Evolutionary conservation across 148 eudicot species (phyloP).

Genomic region (Rhododendron ferrugineum): DNA sequence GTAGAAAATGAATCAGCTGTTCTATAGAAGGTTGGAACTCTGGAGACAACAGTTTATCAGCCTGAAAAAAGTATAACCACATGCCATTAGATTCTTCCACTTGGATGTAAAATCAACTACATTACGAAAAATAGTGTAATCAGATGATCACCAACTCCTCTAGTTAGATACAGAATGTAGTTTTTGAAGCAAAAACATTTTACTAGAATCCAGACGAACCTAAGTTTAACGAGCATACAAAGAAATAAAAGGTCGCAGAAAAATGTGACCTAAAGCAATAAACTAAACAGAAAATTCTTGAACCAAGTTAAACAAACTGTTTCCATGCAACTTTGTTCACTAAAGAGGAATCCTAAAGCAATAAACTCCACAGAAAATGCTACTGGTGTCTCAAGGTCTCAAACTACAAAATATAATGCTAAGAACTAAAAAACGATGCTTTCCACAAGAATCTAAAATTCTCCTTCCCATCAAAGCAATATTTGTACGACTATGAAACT

Average conservation of each 20-base stretch:
- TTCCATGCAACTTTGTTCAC: neutral
- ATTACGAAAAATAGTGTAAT: neutral
- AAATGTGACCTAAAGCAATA: neutral
- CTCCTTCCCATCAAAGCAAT: neutral
- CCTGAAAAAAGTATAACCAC: conserved; percentile 39
- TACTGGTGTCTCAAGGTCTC: neutral
- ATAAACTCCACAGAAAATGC: neutral
- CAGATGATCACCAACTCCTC: neutral
- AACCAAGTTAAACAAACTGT: neutral
- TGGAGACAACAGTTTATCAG: conserved; percentile 85
- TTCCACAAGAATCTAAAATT: neutral
- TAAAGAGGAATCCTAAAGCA: neutral
- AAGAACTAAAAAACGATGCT: neutral
- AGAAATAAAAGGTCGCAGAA: neutral
- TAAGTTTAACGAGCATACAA: neutral
- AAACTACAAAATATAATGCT: neutral
- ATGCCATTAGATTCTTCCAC: conserved; percentile 3
- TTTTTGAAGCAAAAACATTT: neutral
- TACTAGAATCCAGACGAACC: neutral
- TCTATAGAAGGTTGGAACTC: conserved; percentile 83
- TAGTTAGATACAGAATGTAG: neutral
- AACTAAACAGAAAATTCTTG: neutral
- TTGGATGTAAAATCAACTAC: neutral
- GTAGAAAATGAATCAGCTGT: conserved; percentile 66
- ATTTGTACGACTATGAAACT: neutral